Base-by-base conservation (phyloP, 2,329 filamentous ascomycete genomes). In the Fusarium circinatum region DNA sequence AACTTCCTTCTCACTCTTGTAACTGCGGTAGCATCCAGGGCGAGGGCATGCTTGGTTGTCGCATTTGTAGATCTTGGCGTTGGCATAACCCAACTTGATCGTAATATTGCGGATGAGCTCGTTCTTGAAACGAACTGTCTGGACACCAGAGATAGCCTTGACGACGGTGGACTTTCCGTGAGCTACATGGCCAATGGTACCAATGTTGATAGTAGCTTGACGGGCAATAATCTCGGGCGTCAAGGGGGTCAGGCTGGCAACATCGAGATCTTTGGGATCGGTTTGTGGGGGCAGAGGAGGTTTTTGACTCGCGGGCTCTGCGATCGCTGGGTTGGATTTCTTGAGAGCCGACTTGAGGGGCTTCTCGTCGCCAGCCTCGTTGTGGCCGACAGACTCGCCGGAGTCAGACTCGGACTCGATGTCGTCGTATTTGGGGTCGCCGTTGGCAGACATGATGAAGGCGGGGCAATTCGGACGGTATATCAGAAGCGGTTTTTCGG, bases 111-210 rank as follows among this genome's bases (percentile, higher is more conserved):
- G 90, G 86, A 98, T 97, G 86, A 98, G 87, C 86, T 99, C 96
- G 87, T 98, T 99, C 93, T 99, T 99, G 89, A 99, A 99, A 78
- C 96, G 91, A 81, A 99, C 96, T 24, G 96, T 99, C 89, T 99
- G 96, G 74, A 99, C 96, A 73, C 96, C 96, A 4, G 96, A 98
- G 80, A 99, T 98, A 79, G 96, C 96, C 89, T 99, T 99, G 79
- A 99, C 96, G 57, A 99, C 96, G 28, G 96, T 99, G 71, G 94
- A 98, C 85, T 98, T 98, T 82, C 96, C 96, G 93, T 98, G 96
- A 81, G 96, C 96, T 88, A 98, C 96, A 84, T 98, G 96, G 64
- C 96, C 96, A 84, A 99, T 98, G 71, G 96, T 98, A 75, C 96
- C 96, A 79, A 98, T 98, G 86, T 98, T 98, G 88, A 98, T 98